Base-by-base conservation (phyloP, 148 eudicot genomes). In the Polygonum maritimum region DNA sequence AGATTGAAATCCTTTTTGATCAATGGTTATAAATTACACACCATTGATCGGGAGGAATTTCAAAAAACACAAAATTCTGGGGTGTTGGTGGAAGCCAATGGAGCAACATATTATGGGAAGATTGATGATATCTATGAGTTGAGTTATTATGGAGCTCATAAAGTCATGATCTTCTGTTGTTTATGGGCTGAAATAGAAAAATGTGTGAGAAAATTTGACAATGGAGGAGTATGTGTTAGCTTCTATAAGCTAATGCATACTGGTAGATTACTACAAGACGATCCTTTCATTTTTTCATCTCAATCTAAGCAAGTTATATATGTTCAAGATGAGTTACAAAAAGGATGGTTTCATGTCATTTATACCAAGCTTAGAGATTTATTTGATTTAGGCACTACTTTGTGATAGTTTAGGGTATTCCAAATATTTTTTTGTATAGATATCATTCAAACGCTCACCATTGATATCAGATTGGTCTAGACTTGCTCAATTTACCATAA, bases 321-420 rank as follows among this genome's bases (percentile, higher is more conserved):
- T 45, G 48, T 45, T 45, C 11, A 45, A 45, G 48, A 45, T 45
- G 48, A 45, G 48, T 10, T 45, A 45, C 10, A 45, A 41, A 76
- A 65, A 7, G 77, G 79, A 51, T 74, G 83, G 83, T 65, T 16
- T 0, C 74, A 62, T 52, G 78, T 77, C 57, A 35, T 75, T 54
- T 51, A 55, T 10, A 41, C 69, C 6, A 75, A 80, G 78, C 71
- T 76, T 36, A 52, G 76, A 40, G 78, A 80, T 36, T 54, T 75
- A 47, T 80, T 67, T 71, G 75, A 80, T 54, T 49, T 75, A 71
- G 71, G 82, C 13, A 33, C 49, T 18, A 44, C 2, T 49, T 12
- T 41, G 33, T 74, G 38, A 45, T 49, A 26, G 36, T 45, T 45
- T 45, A 7, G 9, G 2, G 7, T 4, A 45, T 45, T 5, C 9